Conservation (phyloP, 495 filamentous ascomycete genomes). For the Elaphomyces granulatus region DNA sequence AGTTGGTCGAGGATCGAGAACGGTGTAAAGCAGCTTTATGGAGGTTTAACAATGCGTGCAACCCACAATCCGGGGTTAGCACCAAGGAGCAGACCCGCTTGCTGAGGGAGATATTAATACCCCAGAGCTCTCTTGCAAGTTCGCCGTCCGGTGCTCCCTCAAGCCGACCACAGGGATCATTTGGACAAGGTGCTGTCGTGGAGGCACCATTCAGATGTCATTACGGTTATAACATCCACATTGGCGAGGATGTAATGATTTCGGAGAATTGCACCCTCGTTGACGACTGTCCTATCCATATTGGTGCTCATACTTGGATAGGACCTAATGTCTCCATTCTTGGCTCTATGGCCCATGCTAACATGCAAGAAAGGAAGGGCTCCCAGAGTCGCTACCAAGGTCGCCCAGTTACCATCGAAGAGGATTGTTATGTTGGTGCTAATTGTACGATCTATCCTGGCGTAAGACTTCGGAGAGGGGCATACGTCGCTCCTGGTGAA, state of each 20-base stretch:
- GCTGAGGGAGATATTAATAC: constrained; percentile 54
- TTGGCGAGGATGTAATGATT: constrained; percentile 78
- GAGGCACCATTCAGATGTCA: constrained; percentile 89
- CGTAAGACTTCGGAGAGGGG: constrained; percentile 27
- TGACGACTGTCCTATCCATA: constrained; percentile 57
- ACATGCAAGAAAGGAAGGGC: constrained; percentile 61
- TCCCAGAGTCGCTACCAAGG: constrained; percentile 59
- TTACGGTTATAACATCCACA: constrained; percentile 86
- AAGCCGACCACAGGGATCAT: constrained; percentile 34
- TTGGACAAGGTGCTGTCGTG: constrained; percentile 64
- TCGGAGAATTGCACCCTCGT: constrained; percentile 77
- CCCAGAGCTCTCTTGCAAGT: constrained; percentile 31
- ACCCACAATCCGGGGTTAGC: constrained; percentile 60
- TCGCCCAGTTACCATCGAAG: constrained; percentile 62
- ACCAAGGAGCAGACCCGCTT: constrained; percentile 66
- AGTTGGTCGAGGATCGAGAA: constrained; percentile 75
- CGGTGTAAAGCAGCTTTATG: constrained; percentile 71
- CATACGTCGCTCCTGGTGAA: constrained; percentile 33
- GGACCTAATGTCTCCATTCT: constrained; percentile 83
- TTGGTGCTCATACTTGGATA: constrained; percentile 67
- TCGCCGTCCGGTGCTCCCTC: constrained; percentile 30
- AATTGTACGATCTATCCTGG: constrained; percentile 67
- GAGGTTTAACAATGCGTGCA: constrained; percentile 81
- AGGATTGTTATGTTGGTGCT: constrained; percentile 81
- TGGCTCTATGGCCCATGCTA: constrained; percentile 57